Evolutionary conservation across 169 alveolate genomes (phyloP), one percentile per base, ranked within the genome.

Genomic region (Cryptosporidium canis): DNA sequence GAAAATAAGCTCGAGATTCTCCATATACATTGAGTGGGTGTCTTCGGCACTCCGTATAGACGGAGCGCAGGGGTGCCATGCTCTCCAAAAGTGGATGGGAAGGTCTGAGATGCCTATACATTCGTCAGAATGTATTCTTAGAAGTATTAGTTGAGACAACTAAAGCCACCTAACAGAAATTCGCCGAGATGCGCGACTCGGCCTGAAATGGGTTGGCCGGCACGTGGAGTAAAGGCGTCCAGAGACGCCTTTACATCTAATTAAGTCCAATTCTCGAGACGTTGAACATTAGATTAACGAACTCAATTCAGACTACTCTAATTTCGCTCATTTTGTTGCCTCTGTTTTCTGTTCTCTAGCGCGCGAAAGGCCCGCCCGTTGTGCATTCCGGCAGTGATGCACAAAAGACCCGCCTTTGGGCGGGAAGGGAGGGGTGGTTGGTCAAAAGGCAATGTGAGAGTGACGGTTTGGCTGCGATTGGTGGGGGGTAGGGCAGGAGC

Each of bases 191-290:
- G 47, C 11, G 21, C 53, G 1, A 24, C 44, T 39, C 45, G 37
- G 37, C 87, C 44, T 77, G 87, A 77, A 77, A 41, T 61, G 58
- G 85, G 87, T 77, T 41, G 87, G 66, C 87, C 66, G 87, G 87
- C 87, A 77, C 55, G 87, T 77, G 87, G 87, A 39, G 63, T 41
- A 27, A 9, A 61, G 27, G 27, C 24, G 41, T 31, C 11, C 39
- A 43, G 35, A 18, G 58, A 14, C 47, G 29, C 24, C 33, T 39
- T 24, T 61, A 41, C 53, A 12, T 55, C 87, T 58, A 77, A 77
- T 77, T 77, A 77, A 77, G 87, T 77, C 87, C 87, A 77, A 77
- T 77, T 77, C 72, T 77, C 87, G 87, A 58, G 87, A 77, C 87
- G 87, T 77, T 77, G 72, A 51, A 51, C 18, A 29, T 44, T 70